Conservation (phyloP, 306 rosid species). For the Rubus parviflorus region DNA sequence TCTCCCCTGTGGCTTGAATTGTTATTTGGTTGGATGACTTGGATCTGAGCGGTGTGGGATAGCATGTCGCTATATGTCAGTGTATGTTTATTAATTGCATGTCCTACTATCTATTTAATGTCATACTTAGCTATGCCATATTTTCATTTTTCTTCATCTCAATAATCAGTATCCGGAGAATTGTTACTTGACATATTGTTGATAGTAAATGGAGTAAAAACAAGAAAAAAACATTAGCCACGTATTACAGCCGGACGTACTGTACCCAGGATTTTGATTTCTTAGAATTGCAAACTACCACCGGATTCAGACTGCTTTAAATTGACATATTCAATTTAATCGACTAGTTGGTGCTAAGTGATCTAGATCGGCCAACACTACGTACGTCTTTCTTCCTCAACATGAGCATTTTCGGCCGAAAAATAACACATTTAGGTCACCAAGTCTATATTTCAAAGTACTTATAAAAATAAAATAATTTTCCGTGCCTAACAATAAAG, state of each 20-base stretch:
- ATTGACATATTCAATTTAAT: too few species aligned
- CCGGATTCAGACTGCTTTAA: too few species aligned
- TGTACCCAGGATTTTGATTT: too few species aligned
- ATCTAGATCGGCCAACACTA: too few species aligned
- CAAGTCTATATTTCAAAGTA: too few species aligned
- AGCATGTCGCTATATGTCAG: not conserved
- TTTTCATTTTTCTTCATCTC: not conserved
- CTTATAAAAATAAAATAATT: not conserved
- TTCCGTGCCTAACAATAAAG: not conserved
- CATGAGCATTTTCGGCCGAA: too few species aligned
- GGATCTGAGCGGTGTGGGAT: not conserved
- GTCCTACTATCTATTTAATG: not conserved
- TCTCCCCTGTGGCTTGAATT: not conserved
- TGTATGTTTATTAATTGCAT: not conserved
- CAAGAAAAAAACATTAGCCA: not conserved
- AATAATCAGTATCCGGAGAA: too few species aligned
- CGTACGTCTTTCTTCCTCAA: too few species aligned
- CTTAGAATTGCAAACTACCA: too few species aligned
- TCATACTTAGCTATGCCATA: not conserved
- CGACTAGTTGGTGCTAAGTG: too few species aligned
- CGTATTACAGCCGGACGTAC: too few species aligned
- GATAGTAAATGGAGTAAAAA: not conserved
- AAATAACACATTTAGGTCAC: too few species aligned
- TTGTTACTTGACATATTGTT: not conserved
- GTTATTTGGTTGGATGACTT: not conserved